Percentiles rank a stretch among this genome's conserved stretches.
Conservation (phyloP, 768 basidiomycete species). For the Wakefieldia striispora region DNA sequence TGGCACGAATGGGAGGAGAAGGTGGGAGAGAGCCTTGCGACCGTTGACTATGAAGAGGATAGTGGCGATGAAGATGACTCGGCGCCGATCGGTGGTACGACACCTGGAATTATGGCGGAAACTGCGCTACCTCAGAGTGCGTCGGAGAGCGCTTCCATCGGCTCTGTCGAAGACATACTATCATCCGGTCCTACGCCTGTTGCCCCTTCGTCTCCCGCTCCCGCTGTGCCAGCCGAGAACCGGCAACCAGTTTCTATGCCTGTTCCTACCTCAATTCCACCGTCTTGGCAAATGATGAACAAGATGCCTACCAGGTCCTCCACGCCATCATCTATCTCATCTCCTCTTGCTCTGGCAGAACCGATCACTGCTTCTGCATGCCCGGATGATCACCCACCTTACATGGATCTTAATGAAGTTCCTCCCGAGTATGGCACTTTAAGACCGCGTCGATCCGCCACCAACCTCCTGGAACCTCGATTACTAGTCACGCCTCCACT, state of each 20-base stretch:
- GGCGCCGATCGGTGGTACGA: conserved; percentile 28
- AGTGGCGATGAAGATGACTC: conserved; percentile 44
- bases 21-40: conserved; percentile 65
- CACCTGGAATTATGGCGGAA: conserved; percentile 24
- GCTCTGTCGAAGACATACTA: conserved; percentile 26
- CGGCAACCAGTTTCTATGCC: conserved; percentile 33
- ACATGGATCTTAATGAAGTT: conserved; percentile 63
- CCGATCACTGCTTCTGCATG: conserved; percentile 74
- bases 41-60: conserved; percentile 55
- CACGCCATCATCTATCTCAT: conserved; percentile 85
- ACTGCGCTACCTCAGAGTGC: conserved; percentile 6
- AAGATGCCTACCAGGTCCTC: conserved; percentile 75
- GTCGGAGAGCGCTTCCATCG: conserved; percentile 17
- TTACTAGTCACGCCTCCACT: conserved; percentile 72
- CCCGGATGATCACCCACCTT: conserved; percentile 58
- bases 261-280: conserved; percentile 43
- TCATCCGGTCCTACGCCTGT: conserved; percentile 70
- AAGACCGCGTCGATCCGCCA: conserved; percentile 63
- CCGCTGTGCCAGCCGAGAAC: conserved; percentile 18
- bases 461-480: conserved; percentile 63
- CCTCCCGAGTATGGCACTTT: conserved; percentile 40
- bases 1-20: conserved; percentile 96
- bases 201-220: conserved; percentile 48
- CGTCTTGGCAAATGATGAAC: conserved; percentile 39
- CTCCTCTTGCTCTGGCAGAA: conserved; percentile 79